phyloP scores from a whole-genome alignment of 441 rosid species.

The Adansonia madagascariensis region DNA sequence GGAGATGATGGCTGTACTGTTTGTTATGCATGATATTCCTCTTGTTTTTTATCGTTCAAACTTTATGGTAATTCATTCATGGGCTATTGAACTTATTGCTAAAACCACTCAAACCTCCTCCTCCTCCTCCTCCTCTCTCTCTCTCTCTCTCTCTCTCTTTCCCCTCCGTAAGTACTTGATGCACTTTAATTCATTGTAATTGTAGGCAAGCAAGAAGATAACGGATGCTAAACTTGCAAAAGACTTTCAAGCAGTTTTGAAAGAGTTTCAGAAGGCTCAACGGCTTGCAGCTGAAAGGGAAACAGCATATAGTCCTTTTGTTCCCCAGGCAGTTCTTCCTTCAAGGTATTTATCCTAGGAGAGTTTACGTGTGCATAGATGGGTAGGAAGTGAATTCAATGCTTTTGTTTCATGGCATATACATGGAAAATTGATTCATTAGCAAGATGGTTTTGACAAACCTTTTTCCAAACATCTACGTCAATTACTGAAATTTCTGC shows the following conservation, averaged over 20 bases:
- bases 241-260: conserved; percentile 87
- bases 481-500: background rate
- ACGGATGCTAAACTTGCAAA: conserved; percentile 96
- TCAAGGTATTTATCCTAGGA: conserved; percentile 52
- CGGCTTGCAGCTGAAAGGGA: conserved; percentile 91
- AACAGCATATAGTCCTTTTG: conserved; percentile 79
- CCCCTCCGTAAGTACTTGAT: background rate
- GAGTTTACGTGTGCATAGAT: conserved; percentile 4
- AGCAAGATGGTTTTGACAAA: background rate
- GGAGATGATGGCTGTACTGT: background rate
- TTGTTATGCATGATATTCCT: background rate
- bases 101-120: background rate
- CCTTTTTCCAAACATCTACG: background rate
- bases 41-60: background rate
- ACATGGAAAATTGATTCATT: background rate
- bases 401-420: conserved; percentile 3
- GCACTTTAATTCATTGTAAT: conserved; percentile 7
- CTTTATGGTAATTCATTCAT: background rate
- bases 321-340: conserved; percentile 60
- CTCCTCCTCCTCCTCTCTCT: background rate
- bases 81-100: background rate
- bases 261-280: conserved; percentile 35
- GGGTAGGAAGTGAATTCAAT: background rate
- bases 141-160: background rate
- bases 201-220: conserved; percentile 86